Evolutionary conservation across 148 eudicot genomes (phyloP).

Genomic region (Rhododendron ferrugineum): DNA sequence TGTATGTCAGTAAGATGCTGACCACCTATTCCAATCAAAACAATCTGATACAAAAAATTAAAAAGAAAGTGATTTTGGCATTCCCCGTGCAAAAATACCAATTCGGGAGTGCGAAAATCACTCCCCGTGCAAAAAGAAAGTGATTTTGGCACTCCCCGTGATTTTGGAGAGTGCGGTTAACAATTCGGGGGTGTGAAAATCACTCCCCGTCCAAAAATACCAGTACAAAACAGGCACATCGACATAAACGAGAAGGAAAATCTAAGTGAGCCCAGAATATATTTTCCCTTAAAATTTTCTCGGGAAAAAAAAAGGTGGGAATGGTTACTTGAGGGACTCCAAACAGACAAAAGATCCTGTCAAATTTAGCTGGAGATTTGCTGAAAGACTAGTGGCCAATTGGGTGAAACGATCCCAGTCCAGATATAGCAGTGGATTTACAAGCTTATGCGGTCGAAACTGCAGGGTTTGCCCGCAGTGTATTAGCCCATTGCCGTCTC

Average conservation of each 20-base stretch:
- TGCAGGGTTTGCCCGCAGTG: slow-evolving; percentile 28
- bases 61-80: too few relatives aligned
- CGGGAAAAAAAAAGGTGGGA: not conserved
- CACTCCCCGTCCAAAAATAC: not conserved
- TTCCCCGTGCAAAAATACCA: too few relatives aligned
- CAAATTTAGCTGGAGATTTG: slow-evolving; percentile 31
- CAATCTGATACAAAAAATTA: not conserved
- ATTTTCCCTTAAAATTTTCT: slow-evolving; percentile 22
- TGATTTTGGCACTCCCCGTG: too few relatives aligned
- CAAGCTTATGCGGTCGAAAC: slow-evolving; percentile 23
- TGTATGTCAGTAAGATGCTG: not conserved
- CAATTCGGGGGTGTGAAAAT: too few relatives aligned
- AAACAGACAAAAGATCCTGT: slow-evolving; percentile 43
- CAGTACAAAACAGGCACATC: not conserved
- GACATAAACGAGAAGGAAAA: slow-evolving; percentile 13
- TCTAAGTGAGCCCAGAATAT: slow-evolving; percentile 14
- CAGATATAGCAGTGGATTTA: slow-evolving; percentile 16
- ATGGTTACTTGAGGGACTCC: slow-evolving; percentile 9
- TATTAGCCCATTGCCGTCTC: slow-evolving; percentile 20
- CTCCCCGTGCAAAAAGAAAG: too few relatives aligned
- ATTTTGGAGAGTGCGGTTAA: too few relatives aligned
- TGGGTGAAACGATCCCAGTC: slow-evolving; percentile 19
- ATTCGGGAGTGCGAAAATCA: too few relatives aligned
- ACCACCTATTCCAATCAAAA: slow-evolving; percentile 7
- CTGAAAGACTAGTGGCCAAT: slow-evolving; percentile 45